Evolutionary conservation across 2,329 filamentous ascomycete genomes (phyloP), one percentile per base, ranked within the genome.

Genomic region (Curvularia hawaiiensis): DNA sequence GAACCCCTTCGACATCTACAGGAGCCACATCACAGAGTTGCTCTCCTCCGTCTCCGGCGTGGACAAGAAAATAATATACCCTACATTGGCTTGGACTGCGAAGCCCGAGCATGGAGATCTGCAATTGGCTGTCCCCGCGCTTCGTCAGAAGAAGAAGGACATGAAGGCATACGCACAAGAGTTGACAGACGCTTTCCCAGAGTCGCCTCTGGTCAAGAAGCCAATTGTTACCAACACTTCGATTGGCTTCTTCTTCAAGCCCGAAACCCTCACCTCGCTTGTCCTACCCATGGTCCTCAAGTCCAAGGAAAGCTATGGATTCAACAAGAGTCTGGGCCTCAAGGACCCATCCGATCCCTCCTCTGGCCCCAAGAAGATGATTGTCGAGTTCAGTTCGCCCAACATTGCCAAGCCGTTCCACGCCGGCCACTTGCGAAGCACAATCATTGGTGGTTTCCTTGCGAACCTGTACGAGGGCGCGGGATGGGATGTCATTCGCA

Each of bases 341-440:
- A 83, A 82, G 63, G 86, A 92, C 69, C 82, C 84, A 38, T 78
- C 80, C 22, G 83, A 91, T 70, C 82, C 85, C 8, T 82, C 79
- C 50, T 80, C 83, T 58, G 86, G 84, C 60, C 81, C 80, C 67
- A 91, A 91, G 81, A 84, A 83, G 68, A 82, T 88, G 44, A 85
- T 95, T 50, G 84, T 95, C 67, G 91, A 95, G 71, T 95, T 94
- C 77, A 92, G 89, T 8, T 92, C 89, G 8, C 91, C 91, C 50
- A 95, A 95, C 74, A 92, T 95, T 58, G 91, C 91, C 45, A 94
- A 94, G 78, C 90, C 88, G 22, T 92, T 92, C 77, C 87, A 90
- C 70, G 88, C 88, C 22, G 88, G 87, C 6, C 89, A 93, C 78
- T 79, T 92, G 65, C 83, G 89, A 67, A 90, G 88, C 69, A 92